These are phyloP conservation scores for Scheffersomyces lignicola DNA, from an alignment of 1,139 yeast genomes.

Conservation along the genomic window DNA sequence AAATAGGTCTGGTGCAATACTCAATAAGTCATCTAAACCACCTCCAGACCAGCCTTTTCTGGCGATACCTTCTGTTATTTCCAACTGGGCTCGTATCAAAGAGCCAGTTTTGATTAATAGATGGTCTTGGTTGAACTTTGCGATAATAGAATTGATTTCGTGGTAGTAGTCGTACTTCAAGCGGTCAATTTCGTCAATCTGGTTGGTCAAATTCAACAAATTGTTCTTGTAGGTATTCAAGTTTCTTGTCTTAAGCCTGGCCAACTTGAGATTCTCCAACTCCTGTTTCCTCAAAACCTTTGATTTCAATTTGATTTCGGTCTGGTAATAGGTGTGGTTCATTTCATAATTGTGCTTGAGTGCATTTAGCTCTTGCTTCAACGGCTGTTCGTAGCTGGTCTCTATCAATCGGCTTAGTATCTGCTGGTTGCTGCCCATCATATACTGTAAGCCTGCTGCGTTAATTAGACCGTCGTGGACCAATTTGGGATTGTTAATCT, in stretches of 20 bases:
- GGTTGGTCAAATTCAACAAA: constrained; percentile 64
- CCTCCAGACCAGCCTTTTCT: constrained; percentile 87
- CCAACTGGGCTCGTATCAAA: constrained; percentile 75
- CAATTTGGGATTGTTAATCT: constrained; percentile 62
- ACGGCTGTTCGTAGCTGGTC: constrained; percentile 56
- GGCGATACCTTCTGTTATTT: constrained; percentile 78
- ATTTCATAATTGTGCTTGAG: constrained; percentile 40
- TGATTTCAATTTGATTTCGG: constrained; percentile 51
- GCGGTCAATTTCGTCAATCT: constrained; percentile 75
- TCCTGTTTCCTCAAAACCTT: constrained; percentile 55
- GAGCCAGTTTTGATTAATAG: constrained; percentile 61
- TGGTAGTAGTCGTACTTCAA: constrained; percentile 75
- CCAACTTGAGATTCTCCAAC: constrained; percentile 52
- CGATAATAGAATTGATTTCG: constrained; percentile 56
- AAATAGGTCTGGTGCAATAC: constrained; percentile 56
- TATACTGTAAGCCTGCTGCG: constrained; percentile 77
- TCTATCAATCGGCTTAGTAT: constrained; percentile 61
- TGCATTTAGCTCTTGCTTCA: constrained; percentile 40
- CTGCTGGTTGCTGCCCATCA: constrained; percentile 76
- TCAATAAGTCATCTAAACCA: constrained; percentile 67
- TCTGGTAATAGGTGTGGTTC: constrained; percentile 55
- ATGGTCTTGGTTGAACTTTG: constrained; percentile 41
- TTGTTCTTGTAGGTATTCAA: constrained; percentile 64
- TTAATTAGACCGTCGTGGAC: constrained; percentile 67
- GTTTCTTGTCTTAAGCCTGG: constrained; percentile 59